A percentile compares a stretch with the other conserved stretches of the same genome.
Evolutionary conservation across 306 rosid species (phyloP).

Genomic region (Albizia julibrissin): DNA sequence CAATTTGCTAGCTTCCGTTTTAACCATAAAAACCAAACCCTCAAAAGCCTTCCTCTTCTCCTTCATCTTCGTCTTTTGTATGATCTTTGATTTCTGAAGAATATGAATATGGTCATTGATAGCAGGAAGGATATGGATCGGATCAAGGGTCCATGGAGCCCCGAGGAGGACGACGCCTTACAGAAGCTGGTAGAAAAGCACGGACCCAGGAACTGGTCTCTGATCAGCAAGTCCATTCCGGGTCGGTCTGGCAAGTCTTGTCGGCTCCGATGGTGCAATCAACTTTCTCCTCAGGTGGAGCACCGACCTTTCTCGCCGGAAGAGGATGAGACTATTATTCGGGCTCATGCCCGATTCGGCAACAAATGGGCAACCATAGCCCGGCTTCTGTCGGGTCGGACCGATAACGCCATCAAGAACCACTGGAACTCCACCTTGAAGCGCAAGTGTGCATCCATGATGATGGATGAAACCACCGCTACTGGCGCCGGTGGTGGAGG

Average conservation of each 20-base stretch:
- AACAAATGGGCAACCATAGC: constrained; percentile 98
- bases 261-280: constrained; percentile 97
- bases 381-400: constrained; percentile 76
- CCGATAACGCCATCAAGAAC: constrained; percentile 95
- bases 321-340: constrained; percentile 76
- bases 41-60: background rate
- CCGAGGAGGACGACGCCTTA: constrained; percentile 80
- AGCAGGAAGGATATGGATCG: constrained; percentile 71
- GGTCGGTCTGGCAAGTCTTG: constrained; percentile 95
- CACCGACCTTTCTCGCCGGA: constrained; percentile 83
- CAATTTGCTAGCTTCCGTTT: background rate
- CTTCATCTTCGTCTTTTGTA: background rate
- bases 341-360: constrained; percentile 92
- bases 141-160: constrained; percentile 99
- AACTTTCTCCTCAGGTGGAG: constrained; percentile 91
- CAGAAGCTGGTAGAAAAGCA: constrained; percentile 72
- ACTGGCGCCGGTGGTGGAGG: constrained; percentile 25
- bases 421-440: constrained; percentile 98
- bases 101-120: constrained; percentile 36
- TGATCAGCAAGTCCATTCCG: constrained; percentile 79
- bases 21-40: background rate
- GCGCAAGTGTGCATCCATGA: constrained; percentile 61
- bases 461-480: background rate
- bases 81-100: background rate
- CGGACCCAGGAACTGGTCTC: constrained; percentile 87